Evolutionary conservation across 1,139 yeast genomes (phyloP).

Genomic region (Ogataea hybrid): DNA sequence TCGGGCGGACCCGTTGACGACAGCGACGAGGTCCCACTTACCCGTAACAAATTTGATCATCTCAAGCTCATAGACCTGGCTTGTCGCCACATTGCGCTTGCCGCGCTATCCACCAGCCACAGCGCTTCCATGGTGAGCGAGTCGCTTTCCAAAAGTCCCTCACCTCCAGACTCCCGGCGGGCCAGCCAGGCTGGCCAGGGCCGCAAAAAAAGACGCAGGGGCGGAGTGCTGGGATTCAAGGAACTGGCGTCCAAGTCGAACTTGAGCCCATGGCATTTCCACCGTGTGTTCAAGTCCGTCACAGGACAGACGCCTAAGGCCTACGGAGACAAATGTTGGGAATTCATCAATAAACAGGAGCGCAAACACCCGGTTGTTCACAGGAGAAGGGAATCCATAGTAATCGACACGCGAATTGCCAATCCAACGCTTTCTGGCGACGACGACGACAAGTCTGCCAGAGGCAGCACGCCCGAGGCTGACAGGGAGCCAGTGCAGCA

Average conservation of each 20-base stretch:
- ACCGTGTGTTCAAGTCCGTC: constrained; percentile 80
- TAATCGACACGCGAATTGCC: constrained; percentile 32
- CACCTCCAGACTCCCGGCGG: constrained; percentile 13
- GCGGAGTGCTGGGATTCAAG: constrained; percentile 86
- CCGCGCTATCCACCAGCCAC: constrained; percentile 51
- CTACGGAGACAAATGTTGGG: constrained; percentile 86
- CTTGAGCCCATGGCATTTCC: constrained; percentile 92
- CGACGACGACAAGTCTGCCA: constrained; percentile 10
- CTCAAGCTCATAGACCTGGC: constrained; percentile 73
- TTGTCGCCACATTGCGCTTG: constrained; percentile 79
- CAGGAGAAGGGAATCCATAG: constrained; percentile 19
- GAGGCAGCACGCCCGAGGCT: constrained; percentile 1
- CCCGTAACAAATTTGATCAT: constrained; percentile 67
- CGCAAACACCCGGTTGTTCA: constrained; percentile 8
- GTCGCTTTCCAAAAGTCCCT: constrained; percentile 2
- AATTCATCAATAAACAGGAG: constrained; percentile 46
- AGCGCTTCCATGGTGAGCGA: constrained; percentile 39
- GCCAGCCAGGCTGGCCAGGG: constrained; percentile 13
- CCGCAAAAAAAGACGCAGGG: constrained; percentile 65
- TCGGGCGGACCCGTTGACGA: constrained; percentile 26
- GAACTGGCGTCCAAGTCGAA: constrained; percentile 85
- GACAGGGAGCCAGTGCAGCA: neutral
- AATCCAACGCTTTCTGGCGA: constrained; percentile 30
- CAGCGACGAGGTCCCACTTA: constrained; percentile 24
- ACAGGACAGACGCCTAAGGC: constrained; percentile 87